Base-by-base conservation (phyloP, 352 stramenopile genomes). In the Phytophthora litchii region DNA sequence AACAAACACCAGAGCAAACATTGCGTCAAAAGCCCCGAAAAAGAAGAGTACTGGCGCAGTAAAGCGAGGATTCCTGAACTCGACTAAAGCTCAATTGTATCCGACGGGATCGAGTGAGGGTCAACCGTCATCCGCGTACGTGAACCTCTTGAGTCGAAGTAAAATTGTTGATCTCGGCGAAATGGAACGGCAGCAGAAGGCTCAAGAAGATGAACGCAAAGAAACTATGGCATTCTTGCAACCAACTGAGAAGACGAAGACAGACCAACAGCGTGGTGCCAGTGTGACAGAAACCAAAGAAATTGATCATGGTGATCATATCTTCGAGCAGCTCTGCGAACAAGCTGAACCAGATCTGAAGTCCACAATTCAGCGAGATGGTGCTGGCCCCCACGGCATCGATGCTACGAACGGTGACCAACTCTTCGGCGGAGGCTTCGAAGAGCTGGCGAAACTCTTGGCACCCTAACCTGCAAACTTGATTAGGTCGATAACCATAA, bases 311-410 rank as follows among this genome's bases (percentile, higher is more conserved):
- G 79, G 75, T 0, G 83, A 93, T 57, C 74, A 80, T 32, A 76
- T 92, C 36, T 95, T 95, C 46, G 81, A 94, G 20, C 78, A 90
- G 49, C 72, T 95, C 5, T 95, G 83, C 47, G 64, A 86, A 56
- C 74, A 91, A 55, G 84, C 83, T 6, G 86, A 95, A 50, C 78
- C 84, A 3, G 81, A 93, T n/a, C 64, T 94, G 3, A 74, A 75
- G 31, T 55, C 73, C 0, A 36, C 14, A n/a, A 37, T 41, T 32
- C 46, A 48, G 17, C 44, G 21, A 53, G 9, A 46, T 19, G 27
- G n/a, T 1, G 3, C 40, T 20, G 49, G n/a, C 17, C n/a, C n/a
- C 13, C 14, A 14, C 25, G 23, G 12, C 4, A 61, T 29, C 27
- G 62, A 72, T n/a, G 44, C 58, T 23, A 40, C 48, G 12, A 60